Evolutionary conservation across 1,284 basidiomycete species (phyloP), one percentile per base, ranked within the genome.

Genomic region (Quambalaria eucalypti): DNA sequence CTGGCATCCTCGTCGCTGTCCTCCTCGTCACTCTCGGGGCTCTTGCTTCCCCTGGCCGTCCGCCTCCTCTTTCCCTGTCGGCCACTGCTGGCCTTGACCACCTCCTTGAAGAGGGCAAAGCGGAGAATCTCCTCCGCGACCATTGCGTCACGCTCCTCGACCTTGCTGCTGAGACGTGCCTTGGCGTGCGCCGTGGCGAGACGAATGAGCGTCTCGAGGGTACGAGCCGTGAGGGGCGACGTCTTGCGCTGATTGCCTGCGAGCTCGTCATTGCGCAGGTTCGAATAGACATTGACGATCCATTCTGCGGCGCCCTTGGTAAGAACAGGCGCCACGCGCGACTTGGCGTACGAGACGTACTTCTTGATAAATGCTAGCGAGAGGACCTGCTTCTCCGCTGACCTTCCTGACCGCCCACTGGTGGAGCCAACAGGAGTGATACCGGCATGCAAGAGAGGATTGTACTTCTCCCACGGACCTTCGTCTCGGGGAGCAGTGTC

Each of bases 151-250:
- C 81, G 79, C 73, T 87, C 84, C 68, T 89, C 86, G 21, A 99
- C 90, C 62, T 86, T 87, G 42, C 82, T 64, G 16, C 91, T 92
- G 2, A 99, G 81, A 21, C 93, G 85, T 12, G 91, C 84, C 78
- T 99, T 99, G 58, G 95, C 95, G 76, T 98, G 95, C 0, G 95
- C 95, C 16, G 93, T 98, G 5, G 95, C 84, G 14, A 99, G 83
- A 81, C 95, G 95, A 76, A 99, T 99, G 44, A 99, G 82, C 0
- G 95, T 99, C 78, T 99, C 95, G 55, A 99, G 84, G 5, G 95
- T 97, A 83, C 95, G 91, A 14, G 95, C 93, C 0, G 95, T 99
- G 62, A 99, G 80, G 1, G 95, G 95, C 10, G 93, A 89, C 3
- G 95, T 99, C 88, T 95, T 85, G 79, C 90, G 93, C 76, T 85